These are phyloP conservation scores for Globisporangium echinulatum DNA, from an alignment of 352 stramenopile species.

Conservation along the genomic window DNA sequence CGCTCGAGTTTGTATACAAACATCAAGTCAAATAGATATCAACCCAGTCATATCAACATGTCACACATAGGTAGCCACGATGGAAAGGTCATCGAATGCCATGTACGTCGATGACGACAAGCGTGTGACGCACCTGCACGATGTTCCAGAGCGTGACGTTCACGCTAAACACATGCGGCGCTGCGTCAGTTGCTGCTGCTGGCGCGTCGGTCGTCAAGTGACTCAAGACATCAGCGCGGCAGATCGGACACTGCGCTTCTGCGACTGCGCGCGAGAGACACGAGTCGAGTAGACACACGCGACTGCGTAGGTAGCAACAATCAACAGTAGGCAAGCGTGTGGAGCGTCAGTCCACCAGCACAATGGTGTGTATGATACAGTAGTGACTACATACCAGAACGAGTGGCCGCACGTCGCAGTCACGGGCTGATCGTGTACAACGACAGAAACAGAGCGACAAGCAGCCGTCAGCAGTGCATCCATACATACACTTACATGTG, in stretches of 20 bases:
- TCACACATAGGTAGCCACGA: no score
- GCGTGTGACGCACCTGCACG: slow-evolving; percentile 34
- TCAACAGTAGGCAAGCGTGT: no score
- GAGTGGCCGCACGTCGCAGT: slow-evolving; percentile 41
- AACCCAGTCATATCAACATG: no score
- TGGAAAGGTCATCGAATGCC: no score
- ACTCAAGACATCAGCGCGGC: slow-evolving; percentile 31
- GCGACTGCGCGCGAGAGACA: slow-evolving; percentile 35
- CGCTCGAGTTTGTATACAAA: no score
- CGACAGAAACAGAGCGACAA: not conserved
- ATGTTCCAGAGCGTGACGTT: slow-evolving; percentile 75
- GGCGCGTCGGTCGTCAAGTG: no score
- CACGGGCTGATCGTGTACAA: slow-evolving; percentile 28
- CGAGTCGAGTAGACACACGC: slow-evolving; percentile 46
- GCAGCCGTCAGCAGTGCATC: no score
- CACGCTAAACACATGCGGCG: slow-evolving; percentile 33
- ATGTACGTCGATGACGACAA: not conserved
- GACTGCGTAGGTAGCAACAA: slow-evolving; percentile 12
- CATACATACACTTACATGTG: no score
- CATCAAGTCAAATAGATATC: no score
- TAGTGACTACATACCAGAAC: slow-evolving; percentile 35
- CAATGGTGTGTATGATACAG: no score
- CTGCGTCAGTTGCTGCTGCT: no score
- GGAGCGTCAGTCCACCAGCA: not conserved
- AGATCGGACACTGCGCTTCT: slow-evolving; percentile 44